These are phyloP conservation scores for Russula emetica DNA, from an alignment of 768 basidiomycete species.

Conservation along the genomic window DNA sequence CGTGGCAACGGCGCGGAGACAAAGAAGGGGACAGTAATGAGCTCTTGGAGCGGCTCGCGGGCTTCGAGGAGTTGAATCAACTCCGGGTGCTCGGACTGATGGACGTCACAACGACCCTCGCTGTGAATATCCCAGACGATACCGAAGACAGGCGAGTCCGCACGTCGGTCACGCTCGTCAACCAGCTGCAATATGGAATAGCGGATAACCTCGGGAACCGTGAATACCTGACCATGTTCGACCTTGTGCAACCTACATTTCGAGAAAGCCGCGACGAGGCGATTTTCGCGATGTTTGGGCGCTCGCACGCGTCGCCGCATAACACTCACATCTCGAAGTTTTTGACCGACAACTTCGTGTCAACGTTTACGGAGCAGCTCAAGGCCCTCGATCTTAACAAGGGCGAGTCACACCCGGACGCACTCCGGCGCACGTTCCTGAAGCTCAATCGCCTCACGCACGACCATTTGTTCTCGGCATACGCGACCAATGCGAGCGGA, in stretches of 20 bases:
- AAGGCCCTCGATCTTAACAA: constrained; percentile 39
- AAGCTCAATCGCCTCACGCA: constrained; percentile 78
- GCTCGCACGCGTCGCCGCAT: constrained; percentile 52
- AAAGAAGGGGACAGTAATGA: constrained; percentile 32
- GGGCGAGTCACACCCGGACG: constrained; percentile 61
- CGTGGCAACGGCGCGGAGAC: constrained; percentile 44
- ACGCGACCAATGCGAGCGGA: constrained; percentile 31
- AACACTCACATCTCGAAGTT: constrained; percentile 76
- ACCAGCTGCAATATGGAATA: constrained; percentile 93
- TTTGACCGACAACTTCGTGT: constrained; percentile 75
- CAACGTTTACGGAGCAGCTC: constrained; percentile 58
- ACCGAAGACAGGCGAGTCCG: constrained; percentile 87
- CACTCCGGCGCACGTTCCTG: constrained; percentile 83
- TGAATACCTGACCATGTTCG: constrained; percentile 83
- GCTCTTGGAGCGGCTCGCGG: constrained; percentile 47
- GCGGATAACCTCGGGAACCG: constrained; percentile 83
- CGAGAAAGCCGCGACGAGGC: constrained; percentile 72
- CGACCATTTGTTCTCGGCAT: constrained; percentile 51
- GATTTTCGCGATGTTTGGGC: constrained; percentile 95
- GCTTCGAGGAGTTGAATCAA: constrained; percentile 82
- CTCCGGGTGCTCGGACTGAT: constrained; percentile 93
- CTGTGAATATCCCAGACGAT: constrained; percentile 69
- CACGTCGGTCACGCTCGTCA: constrained; percentile 83
- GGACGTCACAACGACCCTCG: constrained; percentile 76
- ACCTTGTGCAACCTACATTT: constrained; percentile 87